Evolutionary conservation across 2,329 filamentous ascomycete species (phyloP).

Genomic region (Colletotrichum sp.): DNA sequence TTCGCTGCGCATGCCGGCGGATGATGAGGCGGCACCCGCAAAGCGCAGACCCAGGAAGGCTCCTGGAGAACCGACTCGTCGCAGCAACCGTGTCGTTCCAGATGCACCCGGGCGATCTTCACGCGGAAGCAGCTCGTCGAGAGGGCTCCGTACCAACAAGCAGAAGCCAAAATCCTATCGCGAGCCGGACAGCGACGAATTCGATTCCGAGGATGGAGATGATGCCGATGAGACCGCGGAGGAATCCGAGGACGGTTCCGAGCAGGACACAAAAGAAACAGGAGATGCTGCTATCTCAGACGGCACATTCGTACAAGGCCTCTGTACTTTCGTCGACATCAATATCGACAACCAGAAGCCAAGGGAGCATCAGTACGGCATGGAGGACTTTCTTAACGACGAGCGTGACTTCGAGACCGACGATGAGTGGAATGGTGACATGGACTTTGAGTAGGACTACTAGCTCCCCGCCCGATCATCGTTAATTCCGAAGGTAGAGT

Average conservation of each 20-base stretch:
- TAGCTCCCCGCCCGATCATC: not conserved
- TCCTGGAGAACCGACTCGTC: constrained; percentile 31
- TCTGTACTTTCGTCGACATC: constrained; percentile 74
- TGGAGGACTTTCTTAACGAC: constrained; percentile 72
- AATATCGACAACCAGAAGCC: constrained; percentile 79
- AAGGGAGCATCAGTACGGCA: constrained; percentile 69
- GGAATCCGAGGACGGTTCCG: constrained; percentile 7
- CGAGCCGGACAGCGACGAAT: constrained; percentile 52
- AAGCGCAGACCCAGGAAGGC: constrained; percentile 13
- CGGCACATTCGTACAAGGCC: constrained; percentile 61
- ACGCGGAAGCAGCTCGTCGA: constrained; percentile 30
- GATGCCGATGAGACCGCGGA: constrained; percentile 7
- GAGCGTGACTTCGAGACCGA: constrained; percentile 59
- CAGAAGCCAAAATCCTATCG: constrained; percentile 37
- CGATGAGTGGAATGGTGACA: constrained; percentile 63
- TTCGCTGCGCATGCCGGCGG: constrained; percentile 23
- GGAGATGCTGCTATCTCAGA: not conserved
- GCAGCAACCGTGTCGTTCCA: constrained; percentile 40
- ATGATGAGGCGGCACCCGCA: not conserved
- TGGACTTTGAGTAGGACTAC: constrained; percentile 50
- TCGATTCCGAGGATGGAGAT: constrained; percentile 32
- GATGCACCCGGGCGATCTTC: constrained; percentile 27
- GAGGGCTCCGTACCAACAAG: constrained; percentile 23
- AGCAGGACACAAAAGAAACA: constrained; percentile 18
- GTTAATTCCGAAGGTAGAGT: not conserved